Evolutionary conservation across 495 filamentous ascomycete genomes (phyloP).

Genomic region (Xylaria curta): DNA sequence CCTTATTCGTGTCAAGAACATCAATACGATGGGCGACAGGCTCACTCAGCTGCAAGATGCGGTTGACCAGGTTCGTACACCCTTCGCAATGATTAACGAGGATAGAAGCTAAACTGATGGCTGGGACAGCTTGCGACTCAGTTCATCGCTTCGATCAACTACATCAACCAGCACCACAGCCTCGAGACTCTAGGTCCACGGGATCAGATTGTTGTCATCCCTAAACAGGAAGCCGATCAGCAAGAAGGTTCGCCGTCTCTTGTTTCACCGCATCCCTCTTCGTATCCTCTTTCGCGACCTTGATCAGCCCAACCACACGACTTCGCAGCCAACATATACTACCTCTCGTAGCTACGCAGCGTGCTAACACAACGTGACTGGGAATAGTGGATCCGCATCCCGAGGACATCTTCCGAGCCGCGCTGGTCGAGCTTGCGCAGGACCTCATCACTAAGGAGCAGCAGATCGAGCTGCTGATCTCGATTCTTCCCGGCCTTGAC

Average conservation of each 20-base stretch:
- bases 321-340: neutral
- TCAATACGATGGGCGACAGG: conserved; percentile 76
- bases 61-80: conserved; percentile 75
- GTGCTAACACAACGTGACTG: neutral
- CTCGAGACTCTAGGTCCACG: conserved; percentile 68
- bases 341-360: conserved; percentile 2
- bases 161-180: conserved; percentile 82
- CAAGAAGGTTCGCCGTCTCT: conserved; percentile 43
- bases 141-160: conserved; percentile 86
- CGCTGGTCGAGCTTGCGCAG: conserved; percentile 80
- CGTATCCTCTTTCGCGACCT: neutral
- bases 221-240: conserved; percentile 52
- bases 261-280: neutral
- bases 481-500: conserved; percentile 82
- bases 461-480: conserved; percentile 90
- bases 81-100: neutral
- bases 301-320: neutral
- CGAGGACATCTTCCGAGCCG: conserved; percentile 68
- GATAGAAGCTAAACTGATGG: neutral
- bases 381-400: conserved; percentile 63
- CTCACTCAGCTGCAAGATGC: conserved; percentile 95
- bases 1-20: neutral
- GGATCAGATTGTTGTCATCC: conserved; percentile 62
- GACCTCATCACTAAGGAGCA: conserved; percentile 91
- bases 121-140: conserved; percentile 76